Base-by-base conservation (phyloP, 2,329 filamentous ascomycete species). In the Arthrobotrys sinensis region DNA sequence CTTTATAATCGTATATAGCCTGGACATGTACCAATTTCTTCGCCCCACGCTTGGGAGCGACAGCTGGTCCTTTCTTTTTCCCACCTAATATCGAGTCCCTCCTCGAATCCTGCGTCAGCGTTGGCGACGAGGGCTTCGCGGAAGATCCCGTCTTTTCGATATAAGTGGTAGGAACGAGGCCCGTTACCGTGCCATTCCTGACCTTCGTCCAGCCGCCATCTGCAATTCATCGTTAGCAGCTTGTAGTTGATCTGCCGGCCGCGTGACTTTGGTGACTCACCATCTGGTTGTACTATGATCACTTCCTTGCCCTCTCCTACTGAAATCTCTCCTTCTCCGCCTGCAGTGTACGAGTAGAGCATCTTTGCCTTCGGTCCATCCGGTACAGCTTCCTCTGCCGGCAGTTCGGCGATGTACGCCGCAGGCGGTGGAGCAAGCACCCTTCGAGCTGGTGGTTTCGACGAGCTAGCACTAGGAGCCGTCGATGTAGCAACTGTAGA, bases 1-100 rank as follows among this genome's bases (percentile, higher is more conserved):
- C 93, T 64, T 91, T 88, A 84, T 99, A 99, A 63, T 96, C 93
- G 84, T 98, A 99, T 82, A 98, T 81, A 0, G 96, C 96, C 83
- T 97, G 92, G 1, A 96, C 95, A 82, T 98, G 97, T 83, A 92
- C 93, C 40, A 97, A 87, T 84, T 97, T 97, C 89, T 97, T 97
- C 3, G 94, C 94, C 12, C 94, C 94, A 8, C 94, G 90, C 81
- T 91, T 91, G 3, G 96, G 96, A 12, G 96, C 96, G 3, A 99
- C 96, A 0, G 91, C 94, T 0, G 94, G 94, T 0, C 94, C 94
- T 84, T 96, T 94, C 85, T 96, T 97, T 86, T 94, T 97, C 45
- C 84, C 82, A 6, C 21, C 45, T 38, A 67, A 53, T 46, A 70
- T 64, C 4, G 69, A 76, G 46, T 50, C 60, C 34, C 68, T 55